Conservation (phyloP, 2,329 filamentous ascomycete genomes). For the Microdochium bolleyi region DNA sequence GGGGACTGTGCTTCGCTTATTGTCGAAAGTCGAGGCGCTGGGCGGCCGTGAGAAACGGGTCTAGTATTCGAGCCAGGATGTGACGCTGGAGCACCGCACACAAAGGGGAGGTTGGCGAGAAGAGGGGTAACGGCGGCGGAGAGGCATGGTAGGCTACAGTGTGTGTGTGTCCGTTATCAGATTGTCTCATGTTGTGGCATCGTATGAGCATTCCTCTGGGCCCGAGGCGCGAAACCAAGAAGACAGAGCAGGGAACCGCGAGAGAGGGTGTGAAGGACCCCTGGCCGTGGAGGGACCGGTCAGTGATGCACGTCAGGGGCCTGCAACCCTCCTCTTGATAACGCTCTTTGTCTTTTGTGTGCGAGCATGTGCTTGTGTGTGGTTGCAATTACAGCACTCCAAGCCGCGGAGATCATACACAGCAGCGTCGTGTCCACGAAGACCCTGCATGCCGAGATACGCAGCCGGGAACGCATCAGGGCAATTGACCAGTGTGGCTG, state of each 20-base stretch:
- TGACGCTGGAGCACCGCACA: too few species aligned
- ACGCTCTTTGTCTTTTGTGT: neutral
- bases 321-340: neutral
- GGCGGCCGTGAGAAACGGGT: too few species aligned
- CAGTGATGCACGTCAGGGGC: neutral
- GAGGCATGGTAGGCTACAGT: too few species aligned
- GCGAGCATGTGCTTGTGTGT: neutral
- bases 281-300: neutral
- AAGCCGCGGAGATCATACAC: neutral
- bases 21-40: too few species aligned
- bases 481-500: neutral
- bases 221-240: neutral
- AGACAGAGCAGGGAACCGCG: neutral
- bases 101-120: too few species aligned
- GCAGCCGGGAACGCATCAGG: neutral
- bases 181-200: too few species aligned
- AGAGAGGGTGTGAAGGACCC: neutral
- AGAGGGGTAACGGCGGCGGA: too few species aligned
- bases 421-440: neutral
- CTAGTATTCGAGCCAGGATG: too few species aligned
- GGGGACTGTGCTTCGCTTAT: too few species aligned
- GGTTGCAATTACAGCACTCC: neutral
- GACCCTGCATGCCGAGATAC: neutral
- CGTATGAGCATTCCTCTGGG: too few species aligned
- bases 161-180: too few species aligned